These are phyloP conservation scores for Entrophospora sp. DNA, from an alignment of 192 early-diverging fungal species.

Conservation along the genomic window DNA sequence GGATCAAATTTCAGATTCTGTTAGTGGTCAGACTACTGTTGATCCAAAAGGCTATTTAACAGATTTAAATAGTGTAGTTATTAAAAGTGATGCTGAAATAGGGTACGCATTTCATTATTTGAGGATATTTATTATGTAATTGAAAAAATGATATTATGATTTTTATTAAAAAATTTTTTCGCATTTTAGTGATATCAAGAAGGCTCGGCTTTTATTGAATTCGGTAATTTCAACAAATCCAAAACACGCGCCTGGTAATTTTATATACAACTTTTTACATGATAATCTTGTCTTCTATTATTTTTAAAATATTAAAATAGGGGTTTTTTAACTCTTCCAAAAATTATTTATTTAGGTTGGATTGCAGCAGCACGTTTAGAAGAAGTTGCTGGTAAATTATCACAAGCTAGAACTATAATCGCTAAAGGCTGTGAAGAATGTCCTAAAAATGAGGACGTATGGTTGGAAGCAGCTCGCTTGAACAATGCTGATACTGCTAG, in stretches of 20 bases:
- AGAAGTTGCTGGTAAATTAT: constrained; percentile 78
- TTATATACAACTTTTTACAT: background rate
- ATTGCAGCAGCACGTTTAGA: constrained; percentile 95
- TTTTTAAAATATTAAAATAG: background rate
- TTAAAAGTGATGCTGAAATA: constrained; percentile 74
- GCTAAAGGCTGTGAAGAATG: constrained; percentile 91
- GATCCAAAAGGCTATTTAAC: constrained; percentile 97
- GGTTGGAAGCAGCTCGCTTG: constrained; percentile 91
- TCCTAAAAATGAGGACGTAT: constrained; percentile 89
- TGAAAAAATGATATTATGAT: background rate
- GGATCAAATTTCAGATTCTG: constrained; percentile 86
- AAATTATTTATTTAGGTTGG: constrained; percentile 69
- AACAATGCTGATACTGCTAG: constrained; percentile 80
- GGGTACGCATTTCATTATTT: constrained; percentile 19
- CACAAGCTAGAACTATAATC: constrained; percentile 78
- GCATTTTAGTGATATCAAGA: constrained; percentile 62
- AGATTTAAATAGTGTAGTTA: constrained; percentile 73
- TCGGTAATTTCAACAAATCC: constrained; percentile 93
- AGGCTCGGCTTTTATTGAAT: constrained; percentile 76
- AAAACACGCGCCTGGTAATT: constrained; percentile 91
- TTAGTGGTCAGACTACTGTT: constrained; percentile 77
- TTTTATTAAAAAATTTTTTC: constrained; percentile 29
- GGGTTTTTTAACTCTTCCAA: too few species aligned
- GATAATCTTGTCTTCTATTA: background rate
- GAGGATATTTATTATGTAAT: background rate